These are phyloP conservation scores for Podila minutissima DNA, from an alignment of 192 early-diverging fungal species.

Conservation along the genomic window DNA sequence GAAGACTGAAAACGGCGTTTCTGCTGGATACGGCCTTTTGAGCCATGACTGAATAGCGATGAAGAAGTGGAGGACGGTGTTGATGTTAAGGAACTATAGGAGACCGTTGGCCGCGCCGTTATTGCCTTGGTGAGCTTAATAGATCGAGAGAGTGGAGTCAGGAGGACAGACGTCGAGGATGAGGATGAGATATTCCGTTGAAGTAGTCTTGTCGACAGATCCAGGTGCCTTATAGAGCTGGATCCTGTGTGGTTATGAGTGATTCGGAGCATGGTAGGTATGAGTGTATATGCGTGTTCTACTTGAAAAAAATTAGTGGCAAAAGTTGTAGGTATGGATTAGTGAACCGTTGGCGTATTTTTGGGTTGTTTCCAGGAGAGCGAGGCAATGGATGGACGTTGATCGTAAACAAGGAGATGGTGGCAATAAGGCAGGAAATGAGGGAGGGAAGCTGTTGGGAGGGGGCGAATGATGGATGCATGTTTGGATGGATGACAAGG, in stretches of 20 bases:
- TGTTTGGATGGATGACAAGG: no score
- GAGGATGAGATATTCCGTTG: slow-evolving; percentile 10
- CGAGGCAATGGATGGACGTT: background rate
- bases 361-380: background rate
- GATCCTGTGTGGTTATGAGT: slow-evolving; percentile 17
- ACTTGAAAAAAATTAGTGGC: background rate
- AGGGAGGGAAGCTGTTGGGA: no score
- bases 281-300: background rate
- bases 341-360: background rate
- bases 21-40: background rate
- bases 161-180: background rate
- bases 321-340: background rate
- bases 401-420: no score
- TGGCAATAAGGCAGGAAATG: no score
- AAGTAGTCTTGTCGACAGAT: slow-evolving; percentile 13
- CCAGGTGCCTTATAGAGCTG: slow-evolving; percentile 12
- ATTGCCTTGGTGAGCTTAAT: background rate
- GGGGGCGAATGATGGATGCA: no score
- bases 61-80: background rate
- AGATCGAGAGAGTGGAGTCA: background rate
- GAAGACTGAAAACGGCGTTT: slow-evolving; percentile 27
- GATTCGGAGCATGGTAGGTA: slow-evolving; percentile 25
- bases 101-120: background rate
- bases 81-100: background rate
- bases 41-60: background rate